phyloP scores from a whole-genome alignment of 2,329 filamentous ascomycete species.

The Fusarium sp. region DNA sequence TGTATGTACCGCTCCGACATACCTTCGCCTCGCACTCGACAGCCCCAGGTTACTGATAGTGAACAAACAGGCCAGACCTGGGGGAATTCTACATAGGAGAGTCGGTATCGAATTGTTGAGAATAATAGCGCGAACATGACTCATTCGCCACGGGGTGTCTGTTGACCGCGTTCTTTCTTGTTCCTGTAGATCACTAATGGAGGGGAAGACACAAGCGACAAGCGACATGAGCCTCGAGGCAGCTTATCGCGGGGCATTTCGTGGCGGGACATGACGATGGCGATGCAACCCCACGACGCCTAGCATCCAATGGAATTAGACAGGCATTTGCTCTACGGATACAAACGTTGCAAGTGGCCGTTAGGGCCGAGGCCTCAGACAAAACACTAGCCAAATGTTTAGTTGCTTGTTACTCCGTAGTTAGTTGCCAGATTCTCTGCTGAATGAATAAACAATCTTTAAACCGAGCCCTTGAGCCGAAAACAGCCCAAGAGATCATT shows the following conservation, averaged over 20 bases:
- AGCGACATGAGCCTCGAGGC: constrained; percentile 4
- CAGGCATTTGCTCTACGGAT: background rate
- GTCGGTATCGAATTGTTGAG: background rate
- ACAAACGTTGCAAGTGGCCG: constrained; percentile 7
- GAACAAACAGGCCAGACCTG: background rate
- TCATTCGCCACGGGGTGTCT: constrained; percentile 4
- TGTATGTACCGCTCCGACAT: constrained; percentile 6
- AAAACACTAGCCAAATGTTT: background rate
- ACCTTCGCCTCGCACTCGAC: background rate
- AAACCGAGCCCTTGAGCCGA: constrained; percentile 20
- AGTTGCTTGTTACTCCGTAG: background rate
- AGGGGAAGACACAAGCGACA: constrained; percentile 17
- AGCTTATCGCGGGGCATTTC: constrained; percentile 32
- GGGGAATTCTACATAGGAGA: background rate
- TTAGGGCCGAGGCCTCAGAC: constrained; percentile 12
- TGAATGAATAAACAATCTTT: background rate
- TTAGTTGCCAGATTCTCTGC: background rate
- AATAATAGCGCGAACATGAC: constrained; percentile 1
- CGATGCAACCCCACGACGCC: constrained; percentile 22
- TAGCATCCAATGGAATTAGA: constrained; percentile 20
- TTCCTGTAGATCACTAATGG: constrained; percentile 39
- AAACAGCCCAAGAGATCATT: background rate
- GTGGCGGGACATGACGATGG: constrained; percentile 19
- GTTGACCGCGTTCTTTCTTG: background rate
- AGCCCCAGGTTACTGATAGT: background rate